Evolutionary conservation across 2,329 filamentous ascomycete species (phyloP), one percentile per base, ranked within the genome.

Genomic region (Knoxdaviesia capensis): DNA sequence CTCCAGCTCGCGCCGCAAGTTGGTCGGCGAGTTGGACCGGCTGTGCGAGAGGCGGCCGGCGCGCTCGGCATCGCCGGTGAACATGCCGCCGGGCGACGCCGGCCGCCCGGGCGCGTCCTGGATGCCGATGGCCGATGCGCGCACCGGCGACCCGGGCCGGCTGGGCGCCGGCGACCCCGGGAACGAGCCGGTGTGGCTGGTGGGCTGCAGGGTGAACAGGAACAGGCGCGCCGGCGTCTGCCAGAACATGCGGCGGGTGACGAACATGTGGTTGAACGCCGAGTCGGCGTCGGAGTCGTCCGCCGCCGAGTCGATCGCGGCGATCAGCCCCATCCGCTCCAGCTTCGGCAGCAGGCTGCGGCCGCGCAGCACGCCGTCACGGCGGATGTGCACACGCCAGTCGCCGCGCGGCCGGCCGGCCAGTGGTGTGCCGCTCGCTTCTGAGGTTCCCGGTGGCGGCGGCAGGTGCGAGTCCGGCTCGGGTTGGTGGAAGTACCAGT

Each of bases 401-500:
- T 92, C 84, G 32, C 81, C 86, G 48, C 73, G 77, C 2, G 88
- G 88, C 48, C 74, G 77, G 5, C 82, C 88, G 5, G 60, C 56
- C 11, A 71, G 62, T 0, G 80, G 80, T 0, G 85, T 88, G 44
- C 66, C 56, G 1, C 77, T 81, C 0, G 71, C 64, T 5, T 73
- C 63, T 7, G 32, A 11, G n/a, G n/a, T n/a, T n/a, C n/a, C n/a
- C n/a, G n/a, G n/a, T n/a, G n/a, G n/a, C 6, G 73, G 82, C 11
- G 67, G 66, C 33, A 90, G 54, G 40, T 73, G 69, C 0, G 71
- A 66, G 28, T 69, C 65, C 0, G 88, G 88, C 50, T 79, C 70
- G 1, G 76, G 70, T 57, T 93, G 84, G 60, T 94, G 87, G 52
- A 94, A 96, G 64, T 96, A 96, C 88, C 88, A 96, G 64, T 85